Evolutionary conservation across 441 rosid species (phyloP).

Genomic region (Populus hybrid): DNA sequence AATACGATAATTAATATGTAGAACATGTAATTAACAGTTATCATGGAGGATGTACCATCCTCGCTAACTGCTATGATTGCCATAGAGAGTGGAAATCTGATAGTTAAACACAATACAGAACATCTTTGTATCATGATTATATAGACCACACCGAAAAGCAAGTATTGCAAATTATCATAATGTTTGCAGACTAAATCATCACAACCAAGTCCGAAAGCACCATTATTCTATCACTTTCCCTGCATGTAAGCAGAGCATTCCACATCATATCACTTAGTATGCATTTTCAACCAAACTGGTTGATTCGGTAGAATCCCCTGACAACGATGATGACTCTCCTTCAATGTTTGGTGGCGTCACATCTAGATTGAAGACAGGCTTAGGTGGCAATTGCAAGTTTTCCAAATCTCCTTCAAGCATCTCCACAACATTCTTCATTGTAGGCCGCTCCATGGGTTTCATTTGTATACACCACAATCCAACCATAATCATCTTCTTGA

Average conservation of each 20-base stretch:
- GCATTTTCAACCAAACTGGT: background rate
- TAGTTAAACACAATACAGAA: background rate
- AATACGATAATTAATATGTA: too few species aligned
- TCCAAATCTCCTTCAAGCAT: slow-evolving; percentile 23
- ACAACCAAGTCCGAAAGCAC: background rate
- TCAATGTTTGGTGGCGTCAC: background rate
- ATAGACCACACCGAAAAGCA: too few species aligned
- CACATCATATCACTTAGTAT: background rate
- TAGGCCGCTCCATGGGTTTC: slow-evolving; percentile 20
- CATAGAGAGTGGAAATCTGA: background rate
- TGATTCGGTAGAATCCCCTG: background rate
- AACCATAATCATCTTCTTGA: slow-evolving; percentile 14
- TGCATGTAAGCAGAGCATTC: background rate
- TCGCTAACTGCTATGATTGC: too few species aligned
- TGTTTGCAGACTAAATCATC: too few species aligned
- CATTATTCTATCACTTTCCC: background rate
- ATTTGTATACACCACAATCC: slow-evolving; percentile 25
- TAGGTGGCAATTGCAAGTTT: slow-evolving; percentile 19
- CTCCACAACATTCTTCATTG: slow-evolving; percentile 22
- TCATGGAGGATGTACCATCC: too few species aligned
- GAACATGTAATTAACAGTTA: too few species aligned
- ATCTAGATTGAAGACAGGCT: slow-evolving; percentile 8
- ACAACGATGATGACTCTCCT: background rate
- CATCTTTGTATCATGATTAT: background rate
- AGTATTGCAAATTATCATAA: too few species aligned